Percentiles rank a stretch among this genome's conserved stretches.
These are phyloP conservation scores for Mucor circinelloides DNA, from an alignment of 371 early-diverging fungal genomes.

Conservation along the genomic window DNA sequence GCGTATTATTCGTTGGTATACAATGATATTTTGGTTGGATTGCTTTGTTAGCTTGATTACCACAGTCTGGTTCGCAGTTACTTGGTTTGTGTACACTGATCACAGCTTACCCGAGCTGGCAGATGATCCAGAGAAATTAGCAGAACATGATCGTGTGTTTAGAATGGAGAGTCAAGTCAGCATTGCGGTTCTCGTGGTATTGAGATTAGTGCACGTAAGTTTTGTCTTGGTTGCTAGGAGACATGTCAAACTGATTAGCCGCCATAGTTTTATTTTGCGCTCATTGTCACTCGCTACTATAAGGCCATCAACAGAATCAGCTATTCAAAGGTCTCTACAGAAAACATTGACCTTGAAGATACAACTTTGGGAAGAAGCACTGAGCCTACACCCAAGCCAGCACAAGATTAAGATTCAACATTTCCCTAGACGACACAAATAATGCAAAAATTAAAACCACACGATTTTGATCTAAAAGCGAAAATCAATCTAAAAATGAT, in stretches of 20 bases:
- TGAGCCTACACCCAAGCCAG: conserved; percentile 7
- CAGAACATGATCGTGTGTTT: conserved; percentile 27
- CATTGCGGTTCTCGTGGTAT: conserved; percentile 35
- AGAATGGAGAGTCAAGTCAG: conserved; percentile 46
- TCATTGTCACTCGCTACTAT: conserved; percentile 43
- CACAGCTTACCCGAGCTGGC: conserved; percentile 43
- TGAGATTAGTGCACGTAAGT: conserved; percentile 48
- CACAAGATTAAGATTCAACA: conserved; percentile 13
- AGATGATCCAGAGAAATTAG: conserved; percentile 31
- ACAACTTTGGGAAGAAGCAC: background rate
- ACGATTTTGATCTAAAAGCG: background rate
- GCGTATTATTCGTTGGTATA: conserved; percentile 37
- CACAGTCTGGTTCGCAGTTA: conserved; percentile 40
- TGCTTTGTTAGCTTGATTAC: conserved; percentile 36
- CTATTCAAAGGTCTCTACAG: conserved; percentile 31
- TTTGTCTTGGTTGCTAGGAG: background rate
- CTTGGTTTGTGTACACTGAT: conserved; percentile 50
- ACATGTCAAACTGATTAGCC: background rate
- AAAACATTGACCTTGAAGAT: conserved; percentile 16
- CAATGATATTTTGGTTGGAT: conserved; percentile 50
- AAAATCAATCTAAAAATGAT: conserved; percentile 3
- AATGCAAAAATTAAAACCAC: background rate
- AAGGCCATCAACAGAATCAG: conserved; percentile 23
- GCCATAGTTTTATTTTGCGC: conserved; percentile 48
- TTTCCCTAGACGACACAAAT: background rate